phyloP scores from a whole-genome alignment of 2,329 filamentous ascomycete species.

The Bisporella sp. region DNA sequence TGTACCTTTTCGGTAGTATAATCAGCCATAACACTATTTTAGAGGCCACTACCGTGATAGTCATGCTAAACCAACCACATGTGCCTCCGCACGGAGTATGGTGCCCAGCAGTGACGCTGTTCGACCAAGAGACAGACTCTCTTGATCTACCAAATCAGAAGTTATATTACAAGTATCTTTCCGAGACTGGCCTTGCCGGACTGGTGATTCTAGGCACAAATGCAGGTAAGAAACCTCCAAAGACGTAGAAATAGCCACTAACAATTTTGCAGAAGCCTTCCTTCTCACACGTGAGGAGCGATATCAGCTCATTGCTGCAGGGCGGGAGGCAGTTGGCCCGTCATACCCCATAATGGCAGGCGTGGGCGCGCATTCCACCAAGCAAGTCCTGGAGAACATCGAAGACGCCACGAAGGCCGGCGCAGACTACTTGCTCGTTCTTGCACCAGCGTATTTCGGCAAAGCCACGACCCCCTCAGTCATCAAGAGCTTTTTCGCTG shows the following conservation, averaged over 20 bases:
- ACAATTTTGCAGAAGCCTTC: conserved; percentile 32
- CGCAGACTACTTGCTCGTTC: conserved; percentile 40
- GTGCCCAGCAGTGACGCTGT: conserved; percentile 42
- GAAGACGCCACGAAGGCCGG: conserved; percentile 39
- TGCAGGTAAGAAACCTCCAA: conserved; percentile 23
- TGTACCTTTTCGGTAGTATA: no score
- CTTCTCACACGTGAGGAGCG: conserved; percentile 42
- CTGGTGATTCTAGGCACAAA: conserved; percentile 43
- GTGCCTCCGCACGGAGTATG: conserved; percentile 32
- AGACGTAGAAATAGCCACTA: neutral
- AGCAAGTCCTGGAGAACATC: conserved; percentile 40
- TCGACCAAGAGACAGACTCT: conserved; percentile 36
- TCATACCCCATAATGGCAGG: conserved; percentile 44
- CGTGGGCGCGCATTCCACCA: conserved; percentile 39
- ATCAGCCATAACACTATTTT: no score
- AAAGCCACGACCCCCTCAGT: conserved; percentile 40
- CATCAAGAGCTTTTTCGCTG: conserved; percentile 39
- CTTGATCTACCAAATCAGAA: conserved; percentile 36
- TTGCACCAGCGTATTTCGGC: conserved; percentile 44
- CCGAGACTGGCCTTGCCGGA: conserved; percentile 36
- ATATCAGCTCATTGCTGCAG: conserved; percentile 34
- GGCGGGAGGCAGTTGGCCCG: conserved; percentile 37
- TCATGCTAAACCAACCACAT: neutral
- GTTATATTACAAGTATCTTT: conserved; percentile 40
- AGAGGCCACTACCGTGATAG: no score